Evolutionary conservation across 768 basidiomycete genomes (phyloP).

Genomic region (Tricholoma hemisulphureum): DNA sequence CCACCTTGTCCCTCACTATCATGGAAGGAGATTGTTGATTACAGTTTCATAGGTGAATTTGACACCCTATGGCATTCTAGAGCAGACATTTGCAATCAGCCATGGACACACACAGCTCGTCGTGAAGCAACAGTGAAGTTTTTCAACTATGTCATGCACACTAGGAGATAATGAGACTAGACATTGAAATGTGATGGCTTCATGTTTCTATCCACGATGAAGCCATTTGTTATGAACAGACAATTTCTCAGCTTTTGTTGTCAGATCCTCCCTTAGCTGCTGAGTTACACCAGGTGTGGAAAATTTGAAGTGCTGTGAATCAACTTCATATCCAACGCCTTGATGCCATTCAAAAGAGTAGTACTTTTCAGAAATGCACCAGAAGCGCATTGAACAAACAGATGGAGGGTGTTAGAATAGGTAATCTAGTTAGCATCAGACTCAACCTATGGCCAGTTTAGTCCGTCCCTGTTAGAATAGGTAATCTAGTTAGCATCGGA

Average conservation of each 20-base stretch:
- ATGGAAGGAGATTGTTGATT: slow-evolving; percentile 23
- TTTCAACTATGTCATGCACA: slow-evolving; percentile 3
- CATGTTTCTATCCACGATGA: slow-evolving; percentile 7
- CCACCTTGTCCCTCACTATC: slow-evolving; percentile 4
- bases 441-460: no score
- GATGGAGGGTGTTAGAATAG: no score
- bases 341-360: neutral
- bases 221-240: neutral
- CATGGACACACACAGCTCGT: slow-evolving; percentile 10
- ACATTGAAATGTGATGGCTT: slow-evolving; percentile 10
- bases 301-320: slow-evolving; percentile 4
- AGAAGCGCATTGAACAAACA: neutral
- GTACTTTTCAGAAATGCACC: neutral
- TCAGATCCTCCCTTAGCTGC: slow-evolving; percentile 4
- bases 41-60: slow-evolving; percentile 12
- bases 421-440: no score
- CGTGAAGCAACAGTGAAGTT: slow-evolving; percentile 12
- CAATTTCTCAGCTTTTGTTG: neutral
- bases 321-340: slow-evolving; percentile 1
- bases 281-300: slow-evolving; percentile 6
- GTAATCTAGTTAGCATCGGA: no score
- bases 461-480: no score
- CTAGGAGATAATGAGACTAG: slow-evolving; percentile 5
- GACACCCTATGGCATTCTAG: slow-evolving; percentile 7
- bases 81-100: neutral